Conservation (phyloP, 176 grass and related monocot genomes). For the Calamus simplicifolius region DNA sequence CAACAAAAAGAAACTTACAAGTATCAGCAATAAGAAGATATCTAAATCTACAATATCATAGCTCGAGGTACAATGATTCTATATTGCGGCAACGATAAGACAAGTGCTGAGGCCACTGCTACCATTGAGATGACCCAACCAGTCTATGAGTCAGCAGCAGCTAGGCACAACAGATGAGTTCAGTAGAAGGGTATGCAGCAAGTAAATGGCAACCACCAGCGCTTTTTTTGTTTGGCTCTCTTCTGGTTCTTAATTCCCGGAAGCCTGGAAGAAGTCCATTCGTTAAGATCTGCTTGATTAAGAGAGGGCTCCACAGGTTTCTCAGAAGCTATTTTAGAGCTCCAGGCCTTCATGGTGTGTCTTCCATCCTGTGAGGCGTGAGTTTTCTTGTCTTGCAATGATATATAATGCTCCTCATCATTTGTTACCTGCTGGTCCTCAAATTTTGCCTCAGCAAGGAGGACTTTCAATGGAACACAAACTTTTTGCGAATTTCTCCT, state of each 20-base stretch:
- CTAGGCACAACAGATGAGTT: background rate
- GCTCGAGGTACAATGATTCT: too few relatives aligned
- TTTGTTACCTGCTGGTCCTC: constrained; percentile 45
- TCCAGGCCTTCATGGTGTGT: background rate
- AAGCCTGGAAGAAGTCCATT: constrained; percentile 50
- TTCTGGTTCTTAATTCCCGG: constrained; percentile 13
- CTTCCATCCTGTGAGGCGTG: constrained; percentile 11
- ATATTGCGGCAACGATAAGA: too few relatives aligned
- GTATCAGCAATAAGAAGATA: too few relatives aligned
- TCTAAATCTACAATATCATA: too few relatives aligned
- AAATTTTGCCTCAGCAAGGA: constrained; percentile 42
- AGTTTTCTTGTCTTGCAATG: constrained; percentile 7
- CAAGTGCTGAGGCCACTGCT: too few relatives aligned
- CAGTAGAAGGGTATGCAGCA: constrained; percentile 45
- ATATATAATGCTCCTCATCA: constrained; percentile 24
- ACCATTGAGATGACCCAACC: too few relatives aligned
- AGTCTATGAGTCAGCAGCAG: too few relatives aligned
- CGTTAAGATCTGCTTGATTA: background rate
- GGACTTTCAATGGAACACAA: constrained; percentile 43
- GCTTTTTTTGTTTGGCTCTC: constrained; percentile 35
- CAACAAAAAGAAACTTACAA: too few relatives aligned
- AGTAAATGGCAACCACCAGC: constrained; percentile 50
- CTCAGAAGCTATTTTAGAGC: constrained; percentile 6
- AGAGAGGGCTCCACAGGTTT: too few relatives aligned
- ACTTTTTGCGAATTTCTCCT: constrained; percentile 29